Conservation (phyloP, 352 stramenopile species). For the Globisporangium sylvaticum region DNA sequence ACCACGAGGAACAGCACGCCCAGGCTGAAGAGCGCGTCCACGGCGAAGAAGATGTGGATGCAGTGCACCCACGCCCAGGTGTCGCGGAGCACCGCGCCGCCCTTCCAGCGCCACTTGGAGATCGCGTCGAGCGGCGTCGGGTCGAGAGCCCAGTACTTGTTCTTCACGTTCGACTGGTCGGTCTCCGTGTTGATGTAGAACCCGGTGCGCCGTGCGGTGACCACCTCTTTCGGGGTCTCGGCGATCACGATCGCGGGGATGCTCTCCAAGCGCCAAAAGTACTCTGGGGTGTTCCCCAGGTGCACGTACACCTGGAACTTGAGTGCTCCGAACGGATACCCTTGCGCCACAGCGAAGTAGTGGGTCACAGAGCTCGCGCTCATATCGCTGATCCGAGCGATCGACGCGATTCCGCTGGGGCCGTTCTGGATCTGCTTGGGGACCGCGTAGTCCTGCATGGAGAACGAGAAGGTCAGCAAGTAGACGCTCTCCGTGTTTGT, state of each 20-base stretch:
- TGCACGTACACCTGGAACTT: constrained; percentile 2
- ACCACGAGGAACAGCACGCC: constrained; percentile 36
- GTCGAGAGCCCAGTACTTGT: constrained; percentile 19
- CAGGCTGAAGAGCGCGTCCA: constrained; percentile 35
- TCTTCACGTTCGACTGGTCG: constrained; percentile 37
- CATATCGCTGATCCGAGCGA: neutral
- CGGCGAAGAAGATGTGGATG: constrained; percentile 41
- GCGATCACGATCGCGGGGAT: neutral
- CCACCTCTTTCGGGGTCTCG: constrained; percentile 14
- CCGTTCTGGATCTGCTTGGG: neutral
- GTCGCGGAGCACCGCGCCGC: constrained; percentile 27
- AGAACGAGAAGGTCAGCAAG: neutral
- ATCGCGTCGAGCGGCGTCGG: constrained; percentile 17
- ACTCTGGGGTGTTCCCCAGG: neutral
- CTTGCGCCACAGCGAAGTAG: neutral
- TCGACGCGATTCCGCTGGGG: neutral
- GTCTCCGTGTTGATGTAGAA: constrained; percentile 22
- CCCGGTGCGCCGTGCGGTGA: constrained; percentile 14
- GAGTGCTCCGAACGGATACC: neutral
- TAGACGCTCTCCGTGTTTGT: neutral
- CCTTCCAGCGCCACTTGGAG: constrained; percentile 22
- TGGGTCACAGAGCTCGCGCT: neutral
- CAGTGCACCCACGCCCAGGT: constrained; percentile 51
- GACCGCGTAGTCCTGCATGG: neutral
- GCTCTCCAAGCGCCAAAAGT: neutral